Conservation (phyloP, 176 grass and related monocot genomes). For the Bolboschoenus planiculmis region DNA sequence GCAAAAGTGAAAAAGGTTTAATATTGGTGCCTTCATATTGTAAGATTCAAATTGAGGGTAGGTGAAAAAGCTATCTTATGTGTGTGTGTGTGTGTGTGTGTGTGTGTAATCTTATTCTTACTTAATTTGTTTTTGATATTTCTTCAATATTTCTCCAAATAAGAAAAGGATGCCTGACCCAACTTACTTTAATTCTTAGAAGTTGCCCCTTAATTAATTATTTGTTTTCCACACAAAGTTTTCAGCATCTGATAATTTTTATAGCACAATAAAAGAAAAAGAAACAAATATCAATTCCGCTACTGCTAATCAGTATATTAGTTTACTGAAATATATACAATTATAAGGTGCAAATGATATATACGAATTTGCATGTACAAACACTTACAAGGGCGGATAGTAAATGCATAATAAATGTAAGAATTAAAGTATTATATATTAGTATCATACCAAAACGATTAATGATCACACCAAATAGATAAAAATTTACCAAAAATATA, state of each 20-base stretch:
- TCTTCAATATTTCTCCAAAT: not conserved
- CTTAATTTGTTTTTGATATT: not conserved
- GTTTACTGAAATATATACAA: not conserved
- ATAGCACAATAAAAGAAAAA: not conserved
- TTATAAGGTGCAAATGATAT: not conserved
- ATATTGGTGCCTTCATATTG: not conserved
- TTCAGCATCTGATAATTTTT: not conserved
- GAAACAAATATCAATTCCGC: not conserved
- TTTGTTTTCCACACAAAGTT: not conserved
- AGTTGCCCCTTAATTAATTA: not conserved
- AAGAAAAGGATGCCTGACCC: slow-evolving; percentile 7
- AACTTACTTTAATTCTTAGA: not conserved
- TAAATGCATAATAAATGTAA: not conserved
- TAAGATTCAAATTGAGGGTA: not conserved
- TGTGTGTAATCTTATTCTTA: not conserved
- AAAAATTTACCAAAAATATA: too few relatives aligned
- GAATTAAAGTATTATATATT: too few relatives aligned
- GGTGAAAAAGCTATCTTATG: slow-evolving; percentile 5
- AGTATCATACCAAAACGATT: too few relatives aligned
- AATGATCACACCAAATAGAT: too few relatives aligned
- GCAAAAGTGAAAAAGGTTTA: not conserved
- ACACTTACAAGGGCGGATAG: not conserved
- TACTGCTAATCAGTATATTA: not conserved
- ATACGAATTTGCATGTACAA: not conserved
- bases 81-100: not conserved